These are phyloP conservation scores for Cytospora mali DNA, from an alignment of 2,329 filamentous ascomycete species.

Conservation along the genomic window DNA sequence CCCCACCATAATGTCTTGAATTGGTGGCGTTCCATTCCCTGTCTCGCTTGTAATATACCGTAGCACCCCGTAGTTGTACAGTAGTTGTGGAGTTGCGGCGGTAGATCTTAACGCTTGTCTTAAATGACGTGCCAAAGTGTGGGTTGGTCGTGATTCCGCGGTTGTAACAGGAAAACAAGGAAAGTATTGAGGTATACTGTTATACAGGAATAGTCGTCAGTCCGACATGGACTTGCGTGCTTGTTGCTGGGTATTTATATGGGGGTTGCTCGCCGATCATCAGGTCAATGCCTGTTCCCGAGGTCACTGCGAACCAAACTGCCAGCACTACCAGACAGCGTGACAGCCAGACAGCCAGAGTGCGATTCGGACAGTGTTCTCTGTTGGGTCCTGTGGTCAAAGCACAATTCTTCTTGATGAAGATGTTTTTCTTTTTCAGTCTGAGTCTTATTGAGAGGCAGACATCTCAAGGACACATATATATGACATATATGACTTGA, in stretches of 20 bases:
- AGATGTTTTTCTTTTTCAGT: no score
- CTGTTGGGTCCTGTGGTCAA: no score
- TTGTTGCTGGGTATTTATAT: slow-evolving; percentile 8
- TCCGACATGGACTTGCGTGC: slow-evolving; percentile 12
- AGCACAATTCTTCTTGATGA: no score
- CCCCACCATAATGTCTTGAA: not conserved
- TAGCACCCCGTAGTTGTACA: slow-evolving; percentile 1
- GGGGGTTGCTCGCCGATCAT: not conserved
- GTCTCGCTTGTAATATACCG: slow-evolving; percentile 6
- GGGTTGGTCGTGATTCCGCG: not conserved
- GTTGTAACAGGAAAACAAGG: not conserved
- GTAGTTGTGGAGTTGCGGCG: not conserved
- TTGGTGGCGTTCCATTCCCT: not conserved
- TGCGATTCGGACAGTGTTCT: no score
- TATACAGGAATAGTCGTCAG: slow-evolving; percentile 3
- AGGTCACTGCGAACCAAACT: not conserved
- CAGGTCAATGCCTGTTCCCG: not conserved
- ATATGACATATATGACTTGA: no score
- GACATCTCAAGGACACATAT: no score
- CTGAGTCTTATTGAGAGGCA: no score
- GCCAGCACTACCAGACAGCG: no score
- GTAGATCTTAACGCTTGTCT: slow-evolving; percentile 2
- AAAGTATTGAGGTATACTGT: not conserved
- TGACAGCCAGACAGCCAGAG: no score
- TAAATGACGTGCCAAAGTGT: slow-evolving; percentile 9